These are phyloP conservation scores for Botryotinia narcissicola DNA, from an alignment of 2,329 filamentous ascomycete genomes.

Conservation along the genomic window DNA sequence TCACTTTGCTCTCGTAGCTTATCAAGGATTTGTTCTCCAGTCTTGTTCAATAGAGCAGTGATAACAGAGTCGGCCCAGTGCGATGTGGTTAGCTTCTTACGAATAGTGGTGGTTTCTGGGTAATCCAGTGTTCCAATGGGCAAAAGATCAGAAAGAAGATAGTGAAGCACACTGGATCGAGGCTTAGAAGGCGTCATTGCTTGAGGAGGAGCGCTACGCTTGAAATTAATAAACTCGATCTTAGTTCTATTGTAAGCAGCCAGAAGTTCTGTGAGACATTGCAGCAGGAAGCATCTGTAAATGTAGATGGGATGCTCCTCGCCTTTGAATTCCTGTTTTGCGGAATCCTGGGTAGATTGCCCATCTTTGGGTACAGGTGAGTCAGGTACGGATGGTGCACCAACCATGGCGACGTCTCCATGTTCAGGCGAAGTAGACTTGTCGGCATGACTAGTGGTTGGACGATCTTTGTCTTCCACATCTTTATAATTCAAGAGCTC, in stretches of 20 bases:
- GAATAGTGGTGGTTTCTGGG: constrained; percentile 70
- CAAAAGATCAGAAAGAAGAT: constrained; percentile 80
- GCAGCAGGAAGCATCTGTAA: constrained; percentile 91
- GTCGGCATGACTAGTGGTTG: constrained; percentile 34
- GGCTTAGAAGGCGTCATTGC: constrained; percentile 87
- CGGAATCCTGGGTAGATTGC: constrained; percentile 51
- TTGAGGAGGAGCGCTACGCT: constrained; percentile 80
- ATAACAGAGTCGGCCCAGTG: constrained; percentile 82
- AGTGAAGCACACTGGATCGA: constrained; percentile 87
- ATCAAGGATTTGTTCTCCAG: constrained; percentile 68
- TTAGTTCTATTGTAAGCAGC: constrained; percentile 93
- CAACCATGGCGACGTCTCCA: constrained; percentile 33
- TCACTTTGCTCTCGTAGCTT: constrained; percentile 57
- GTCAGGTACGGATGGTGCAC: constrained; percentile 39
- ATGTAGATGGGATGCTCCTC: constrained; percentile 95
- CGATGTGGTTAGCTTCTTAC: constrained; percentile 84
- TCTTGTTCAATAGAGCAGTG: constrained; percentile 83
- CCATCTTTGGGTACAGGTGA: constrained; percentile 29
- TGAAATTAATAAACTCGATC: constrained; percentile 99
- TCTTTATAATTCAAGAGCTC: constrained; percentile 90
- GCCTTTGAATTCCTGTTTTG: constrained; percentile 79
- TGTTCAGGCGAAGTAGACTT: constrained; percentile 24
- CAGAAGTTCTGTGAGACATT: constrained; percentile 86
- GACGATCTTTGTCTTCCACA: constrained; percentile 77
- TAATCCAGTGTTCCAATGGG: constrained; percentile 62